Conservation (phyloP, 768 basidiomycete species). For the Amanita phalloides region DNA sequence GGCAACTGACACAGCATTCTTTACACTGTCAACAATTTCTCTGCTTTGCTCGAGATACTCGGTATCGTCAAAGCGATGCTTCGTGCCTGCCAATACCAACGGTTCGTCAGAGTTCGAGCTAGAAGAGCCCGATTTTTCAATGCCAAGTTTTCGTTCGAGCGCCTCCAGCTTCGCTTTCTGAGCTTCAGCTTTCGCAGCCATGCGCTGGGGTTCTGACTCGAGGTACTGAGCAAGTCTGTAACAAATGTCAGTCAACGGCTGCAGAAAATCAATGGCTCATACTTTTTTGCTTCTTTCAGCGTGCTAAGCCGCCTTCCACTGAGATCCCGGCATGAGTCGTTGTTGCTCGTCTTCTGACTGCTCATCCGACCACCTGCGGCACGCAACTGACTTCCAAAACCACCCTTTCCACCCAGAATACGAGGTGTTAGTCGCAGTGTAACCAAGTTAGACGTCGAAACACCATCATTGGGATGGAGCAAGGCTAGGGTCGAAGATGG, state of each 20-base stretch:
- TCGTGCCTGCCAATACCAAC: constrained; percentile 55
- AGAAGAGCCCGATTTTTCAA: constrained; percentile 24
- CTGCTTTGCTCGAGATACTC: constrained; percentile 87
- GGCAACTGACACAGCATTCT: constrained; percentile 75
- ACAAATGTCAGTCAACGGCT: background rate
- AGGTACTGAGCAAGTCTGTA: constrained; percentile 75
- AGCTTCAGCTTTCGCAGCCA: constrained; percentile 67
- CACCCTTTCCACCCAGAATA: constrained; percentile 88
- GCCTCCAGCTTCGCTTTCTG: constrained; percentile 76
- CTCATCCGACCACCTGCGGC: constrained; percentile 98
- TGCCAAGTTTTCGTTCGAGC: constrained; percentile 76
- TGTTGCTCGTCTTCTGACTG: constrained; percentile 89
- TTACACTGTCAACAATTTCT: constrained; percentile 86
- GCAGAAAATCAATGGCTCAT: constrained; percentile 13
- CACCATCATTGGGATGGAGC: constrained; percentile 11
- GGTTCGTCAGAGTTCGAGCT: constrained; percentile 20
- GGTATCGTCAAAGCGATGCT: constrained; percentile 85
- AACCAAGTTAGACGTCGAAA: constrained; percentile 28
- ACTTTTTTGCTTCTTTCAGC: constrained; percentile 95
- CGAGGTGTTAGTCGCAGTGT: constrained; percentile 65
- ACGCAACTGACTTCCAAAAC: constrained; percentile 92
- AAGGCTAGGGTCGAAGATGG: constrained; percentile 16
- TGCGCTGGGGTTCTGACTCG: constrained; percentile 72
- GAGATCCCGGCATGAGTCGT: constrained; percentile 90
- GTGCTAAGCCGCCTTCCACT: constrained; percentile 85